These are phyloP conservation scores for Salix brachista DNA, from an alignment of 345 rosid genomes.

Conservation along the genomic window DNA sequence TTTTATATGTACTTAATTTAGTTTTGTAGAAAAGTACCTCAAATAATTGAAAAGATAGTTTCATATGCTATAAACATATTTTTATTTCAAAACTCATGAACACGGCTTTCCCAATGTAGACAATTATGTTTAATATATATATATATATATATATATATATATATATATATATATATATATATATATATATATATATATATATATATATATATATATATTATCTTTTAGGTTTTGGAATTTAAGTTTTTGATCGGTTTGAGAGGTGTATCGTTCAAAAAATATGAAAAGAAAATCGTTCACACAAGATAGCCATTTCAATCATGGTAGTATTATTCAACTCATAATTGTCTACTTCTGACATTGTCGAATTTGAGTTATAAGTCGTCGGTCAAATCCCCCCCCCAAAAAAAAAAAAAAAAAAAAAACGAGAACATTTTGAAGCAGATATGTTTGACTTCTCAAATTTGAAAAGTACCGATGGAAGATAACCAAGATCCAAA, in stretches of 20 bases:
- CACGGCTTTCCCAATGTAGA: too few species aligned
- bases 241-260: not conserved
- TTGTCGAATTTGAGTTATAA: not conserved
- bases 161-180: too few species aligned
- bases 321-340: too few species aligned
- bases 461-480: not conserved
- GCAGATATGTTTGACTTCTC: not conserved
- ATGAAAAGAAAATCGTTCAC: not conserved
- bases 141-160: too few species aligned
- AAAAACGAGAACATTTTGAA: not conserved
- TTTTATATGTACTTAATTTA: too few species aligned
- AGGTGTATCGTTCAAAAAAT: not conserved
- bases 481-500: not conserved
- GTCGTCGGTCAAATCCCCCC: not conserved
- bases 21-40: too few species aligned
- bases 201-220: too few species aligned
- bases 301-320: not conserved
- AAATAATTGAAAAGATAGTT: too few species aligned
- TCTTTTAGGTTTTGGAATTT: not conserved
- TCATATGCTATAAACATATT: too few species aligned
- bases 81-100: too few species aligned
- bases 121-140: too few species aligned
- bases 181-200: too few species aligned
- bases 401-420: not conserved
- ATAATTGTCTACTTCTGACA: not conserved